phyloP scores from a whole-genome alignment of 2,329 filamentous ascomycete genomes.

The Penicillium expansum region DNA sequence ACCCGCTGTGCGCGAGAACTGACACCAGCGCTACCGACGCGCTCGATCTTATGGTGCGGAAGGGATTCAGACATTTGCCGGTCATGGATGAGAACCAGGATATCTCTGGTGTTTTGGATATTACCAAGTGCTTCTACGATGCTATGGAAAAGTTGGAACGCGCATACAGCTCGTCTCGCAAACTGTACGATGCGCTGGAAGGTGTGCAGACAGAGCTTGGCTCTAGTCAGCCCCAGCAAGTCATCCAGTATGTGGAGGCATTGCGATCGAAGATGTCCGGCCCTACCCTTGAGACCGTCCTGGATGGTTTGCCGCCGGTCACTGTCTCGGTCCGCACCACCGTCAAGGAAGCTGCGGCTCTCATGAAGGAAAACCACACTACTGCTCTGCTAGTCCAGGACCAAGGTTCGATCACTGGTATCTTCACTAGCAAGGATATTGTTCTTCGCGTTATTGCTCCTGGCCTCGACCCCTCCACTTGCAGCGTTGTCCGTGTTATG shows the following conservation, averaged over 20 bases:
- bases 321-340: conserved; percentile 95
- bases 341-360: conserved; percentile 87
- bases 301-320: conserved; percentile 86
- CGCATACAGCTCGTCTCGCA: conserved; percentile 95
- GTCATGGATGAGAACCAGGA: conserved; percentile 99
- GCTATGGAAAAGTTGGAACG: conserved; percentile 99
- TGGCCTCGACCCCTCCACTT: conserved; percentile 87
- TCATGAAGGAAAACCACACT: conserved; percentile 99
- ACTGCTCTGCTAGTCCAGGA: conserved; percentile 95
- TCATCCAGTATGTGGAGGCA: conserved; percentile 98
- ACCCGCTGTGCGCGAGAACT: conserved; percentile 92
- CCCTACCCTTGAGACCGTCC: conserved; percentile 88
- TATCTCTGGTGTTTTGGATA: conserved; percentile 95
- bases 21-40: conserved; percentile 98
- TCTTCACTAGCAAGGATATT: conserved; percentile 99
- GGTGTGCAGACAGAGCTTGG: conserved; percentile 97
- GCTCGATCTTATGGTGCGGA: conserved; percentile 94
- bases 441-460: conserved; percentile 97
- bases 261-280: conserved; percentile 96
- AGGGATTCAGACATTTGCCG: conserved; percentile 94
- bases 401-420: conserved; percentile 94
- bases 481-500: conserved; percentile 98
- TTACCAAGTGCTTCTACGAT: conserved; percentile 99
- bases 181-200: conserved; percentile 94
- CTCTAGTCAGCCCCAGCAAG: conserved; percentile 93